phyloP scores from a whole-genome alignment of 1,284 basidiomycete species.

The Cryptococcus wingfieldii region DNA sequence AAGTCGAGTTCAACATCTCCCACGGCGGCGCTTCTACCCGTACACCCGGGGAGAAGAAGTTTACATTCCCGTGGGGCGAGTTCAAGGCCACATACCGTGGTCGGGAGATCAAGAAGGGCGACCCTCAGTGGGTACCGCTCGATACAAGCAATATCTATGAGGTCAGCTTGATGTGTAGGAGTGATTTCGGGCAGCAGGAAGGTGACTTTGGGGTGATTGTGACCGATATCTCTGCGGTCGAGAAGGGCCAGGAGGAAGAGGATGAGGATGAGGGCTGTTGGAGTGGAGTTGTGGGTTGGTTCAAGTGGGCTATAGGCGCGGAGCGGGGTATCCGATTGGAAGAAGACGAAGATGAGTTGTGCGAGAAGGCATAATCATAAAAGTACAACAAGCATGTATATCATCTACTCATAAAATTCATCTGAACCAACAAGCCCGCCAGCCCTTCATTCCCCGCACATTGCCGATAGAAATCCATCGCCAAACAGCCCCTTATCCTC shows the following conservation, averaged over 20 bases:
- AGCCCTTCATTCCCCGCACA: constrained; percentile 17
- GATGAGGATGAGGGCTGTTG: background rate
- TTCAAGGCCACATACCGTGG: constrained; percentile 52
- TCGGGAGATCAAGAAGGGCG: constrained; percentile 32
- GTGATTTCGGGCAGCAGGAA: constrained; percentile 46
- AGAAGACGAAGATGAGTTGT: constrained; percentile 12
- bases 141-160: constrained; percentile 37
- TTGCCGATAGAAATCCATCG: constrained; percentile 42
- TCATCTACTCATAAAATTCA: constrained; percentile 23
- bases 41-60: background rate
- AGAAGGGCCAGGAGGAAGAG: constrained; percentile 3
- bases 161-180: constrained; percentile 48
- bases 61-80: constrained; percentile 43
- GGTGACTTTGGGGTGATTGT: constrained; percentile 44
- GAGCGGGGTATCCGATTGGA: constrained; percentile 7
- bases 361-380: background rate
- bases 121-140: constrained; percentile 33
- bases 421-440: constrained; percentile 28
- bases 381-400: background rate
- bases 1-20: constrained; percentile 43
- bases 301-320: constrained; percentile 2
- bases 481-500: constrained; percentile 28
- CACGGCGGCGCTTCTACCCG: background rate
- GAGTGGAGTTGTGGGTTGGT: constrained; percentile 3
- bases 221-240: constrained; percentile 14